Evolutionary conservation across 352 stramenopile genomes (phyloP), one percentile per base, ranked within the genome.

Genomic region (Blastocystis sp.): DNA sequence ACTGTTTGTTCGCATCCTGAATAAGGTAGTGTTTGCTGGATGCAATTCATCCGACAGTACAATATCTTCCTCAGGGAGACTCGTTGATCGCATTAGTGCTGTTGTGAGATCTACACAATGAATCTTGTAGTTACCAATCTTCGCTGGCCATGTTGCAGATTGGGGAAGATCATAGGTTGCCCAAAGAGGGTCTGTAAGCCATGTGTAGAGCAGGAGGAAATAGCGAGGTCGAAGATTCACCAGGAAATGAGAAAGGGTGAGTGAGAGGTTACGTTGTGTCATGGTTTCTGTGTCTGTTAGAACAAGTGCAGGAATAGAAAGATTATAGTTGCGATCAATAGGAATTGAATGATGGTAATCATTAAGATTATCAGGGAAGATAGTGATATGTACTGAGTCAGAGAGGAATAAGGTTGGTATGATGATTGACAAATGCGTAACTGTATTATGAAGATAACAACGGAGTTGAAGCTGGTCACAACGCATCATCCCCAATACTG

Each of bases 361-460:
- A 24, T 51, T 30, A 24, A 33, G 42, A 24, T 64, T 66, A 5
- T 64, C n/a, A 7, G 73, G 73, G 27, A 53, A 66, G 0, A 84
- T 9, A 15, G 51, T 44, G 4, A 64, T 27, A 24, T 84, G 51
- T 5, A 60, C 59, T 5, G 53, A 42, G n/a, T 84, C 73, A 30
- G 73, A 27, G 44, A 84, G 27, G 15, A 84, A 68, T 6, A 84
- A 7, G 7, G 73, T 66, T 37, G 73, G 73, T 33, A 84, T 66
- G 13, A 54, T 9, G 2, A 68, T 40, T 22, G 59, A 30, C 9
- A 84, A 6, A 4, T 30, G 19, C n/a, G 73, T 84, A 1, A 30
- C 56, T 7, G 73, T 84, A 57, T 84, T 84, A 51, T 54, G 73
- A 7, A 84, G 73, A 30, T 68, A 84, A 13, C 48, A 66, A 64